Evolutionary conservation across 352 stramenopile genomes (phyloP), one percentile per base, ranked within the genome.

Genomic region (Labyrinthula sp.): DNA sequence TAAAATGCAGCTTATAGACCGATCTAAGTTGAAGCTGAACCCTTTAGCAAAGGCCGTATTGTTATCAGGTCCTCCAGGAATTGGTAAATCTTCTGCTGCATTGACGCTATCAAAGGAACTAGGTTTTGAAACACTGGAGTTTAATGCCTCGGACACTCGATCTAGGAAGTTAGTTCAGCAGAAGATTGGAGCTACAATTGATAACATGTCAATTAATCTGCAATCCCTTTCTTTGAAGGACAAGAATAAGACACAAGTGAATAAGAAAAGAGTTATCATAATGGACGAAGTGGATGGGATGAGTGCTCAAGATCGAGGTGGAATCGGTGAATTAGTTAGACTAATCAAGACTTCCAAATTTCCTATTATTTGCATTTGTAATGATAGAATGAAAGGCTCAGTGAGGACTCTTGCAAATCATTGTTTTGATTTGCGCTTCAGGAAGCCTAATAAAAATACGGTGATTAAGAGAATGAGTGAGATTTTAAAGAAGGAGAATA

Each of bases 231-330:
- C 45, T 14, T 18, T 48, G 28, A 10, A 69, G 8, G 65, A 65
- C 21, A 12, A 33, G 2, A 45, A 43, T 3, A 67, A 80, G 49
- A 22, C 8, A 9, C 9, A 9, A 20, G 14, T 36, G 18, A 55
- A 49, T 10, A 18, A 67, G 37, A 77, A 79, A 59, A 79, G 85
- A 14, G 71, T 92, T 34, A 71, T 99, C 8, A 79, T 97, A 47
- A 98, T 99, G 90, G 89, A 99, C 49, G 88, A 98, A 68, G 88
- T 99, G 1, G 89, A 98, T 60, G 89, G 89, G 17, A 96, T 99
- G 88, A 88, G 78, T 20, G 78, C 73, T 0, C 82, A 82, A 7
- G 90, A 99, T 65, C 69, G 88, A 8, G 84, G 81, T 34, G 87
- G 88, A 30, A 97, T 92, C 7, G 69, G 74, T 12, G 88, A 97